Evolutionary conservation across 202 grass and related monocot genomes (phyloP).

Genomic region (Schoenoplectus tabernaemontani): DNA sequence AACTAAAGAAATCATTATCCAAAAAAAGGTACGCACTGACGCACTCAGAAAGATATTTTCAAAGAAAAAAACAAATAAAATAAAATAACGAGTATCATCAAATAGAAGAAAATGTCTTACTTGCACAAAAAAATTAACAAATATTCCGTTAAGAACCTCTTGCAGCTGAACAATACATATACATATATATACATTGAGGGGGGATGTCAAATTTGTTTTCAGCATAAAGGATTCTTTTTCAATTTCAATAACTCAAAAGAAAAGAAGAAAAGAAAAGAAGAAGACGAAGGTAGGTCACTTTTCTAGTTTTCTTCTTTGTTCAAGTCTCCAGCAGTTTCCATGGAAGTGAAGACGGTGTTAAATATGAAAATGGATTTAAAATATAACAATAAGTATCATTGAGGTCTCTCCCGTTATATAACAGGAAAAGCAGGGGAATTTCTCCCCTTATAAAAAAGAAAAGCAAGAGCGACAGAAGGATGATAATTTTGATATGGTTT

Average conservation of each 20-base stretch:
- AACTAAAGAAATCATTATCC: neutral
- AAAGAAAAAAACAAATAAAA: neutral
- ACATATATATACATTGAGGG: no score
- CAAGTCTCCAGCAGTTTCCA: neutral
- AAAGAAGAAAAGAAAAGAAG: neutral
- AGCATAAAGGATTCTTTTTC: neutral
- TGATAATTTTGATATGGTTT: neutral
- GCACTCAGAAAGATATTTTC: constrained; percentile 1
- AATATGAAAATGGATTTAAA: constrained; percentile 4
- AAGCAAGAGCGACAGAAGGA: neutral
- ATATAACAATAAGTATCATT: neutral
- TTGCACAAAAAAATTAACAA: neutral
- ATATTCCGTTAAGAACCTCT: neutral
- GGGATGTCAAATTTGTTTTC: no score
- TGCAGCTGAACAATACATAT: neutral
- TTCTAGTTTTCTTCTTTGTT: neutral
- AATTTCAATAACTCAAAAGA: neutral
- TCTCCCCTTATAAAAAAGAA: neutral
- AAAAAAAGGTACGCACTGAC: neutral
- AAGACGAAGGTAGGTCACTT: neutral
- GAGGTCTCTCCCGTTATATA: neutral
- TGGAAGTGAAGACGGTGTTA: neutral
- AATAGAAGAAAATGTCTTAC: neutral
- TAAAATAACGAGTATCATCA: neutral
- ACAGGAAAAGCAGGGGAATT: neutral